Percentiles rank a stretch among this genome's conserved stretches.
Conservation (phyloP, 2,329 filamentous ascomycete genomes). For the Talaromyces sp. region DNA sequence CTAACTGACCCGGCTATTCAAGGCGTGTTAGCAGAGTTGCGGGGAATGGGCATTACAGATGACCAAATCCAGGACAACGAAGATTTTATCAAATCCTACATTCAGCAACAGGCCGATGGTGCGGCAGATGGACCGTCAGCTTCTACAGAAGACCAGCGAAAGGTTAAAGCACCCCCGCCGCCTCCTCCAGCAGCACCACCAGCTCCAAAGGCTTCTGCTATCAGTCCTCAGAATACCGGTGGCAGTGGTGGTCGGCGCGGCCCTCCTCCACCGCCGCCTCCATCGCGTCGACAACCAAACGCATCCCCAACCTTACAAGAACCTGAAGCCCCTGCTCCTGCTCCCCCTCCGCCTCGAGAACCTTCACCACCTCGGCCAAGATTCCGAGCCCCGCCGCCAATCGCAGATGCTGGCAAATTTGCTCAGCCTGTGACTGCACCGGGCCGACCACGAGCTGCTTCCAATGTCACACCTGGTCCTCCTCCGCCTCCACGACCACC, state of each 20-base stretch:
- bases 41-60: constrained; percentile 61
- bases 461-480: constrained; percentile 50
- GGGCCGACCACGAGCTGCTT: constrained; percentile 45
- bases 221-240: constrained; percentile 60
- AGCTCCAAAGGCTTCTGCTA: constrained; percentile 30
- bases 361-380: constrained; percentile 63
- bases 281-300: constrained; percentile 40
- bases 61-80: constrained; percentile 62
- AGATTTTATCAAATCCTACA: constrained; percentile 63
- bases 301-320: constrained; percentile 31
- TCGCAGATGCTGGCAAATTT: constrained; percentile 85
- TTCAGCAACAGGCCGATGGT: constrained; percentile 54
- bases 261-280: constrained; percentile 54
- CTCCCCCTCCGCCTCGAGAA: constrained; percentile 58
- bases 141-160: constrained; percentile 40
- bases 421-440: constrained; percentile 52
- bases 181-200: constrained; percentile 50
- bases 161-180: constrained; percentile 54
- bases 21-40: constrained; percentile 54
- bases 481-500: constrained; percentile 63
- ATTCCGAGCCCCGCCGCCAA: constrained; percentile 80
- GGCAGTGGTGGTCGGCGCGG: constrained; percentile 47
- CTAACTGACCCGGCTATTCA: constrained; percentile 58
- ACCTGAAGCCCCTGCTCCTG: constrained; percentile 54
- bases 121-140: constrained; percentile 35